These are phyloP conservation scores for Astrothelium subdiscretum DNA, from an alignment of 495 filamentous ascomycete genomes.

Conservation along the genomic window DNA sequence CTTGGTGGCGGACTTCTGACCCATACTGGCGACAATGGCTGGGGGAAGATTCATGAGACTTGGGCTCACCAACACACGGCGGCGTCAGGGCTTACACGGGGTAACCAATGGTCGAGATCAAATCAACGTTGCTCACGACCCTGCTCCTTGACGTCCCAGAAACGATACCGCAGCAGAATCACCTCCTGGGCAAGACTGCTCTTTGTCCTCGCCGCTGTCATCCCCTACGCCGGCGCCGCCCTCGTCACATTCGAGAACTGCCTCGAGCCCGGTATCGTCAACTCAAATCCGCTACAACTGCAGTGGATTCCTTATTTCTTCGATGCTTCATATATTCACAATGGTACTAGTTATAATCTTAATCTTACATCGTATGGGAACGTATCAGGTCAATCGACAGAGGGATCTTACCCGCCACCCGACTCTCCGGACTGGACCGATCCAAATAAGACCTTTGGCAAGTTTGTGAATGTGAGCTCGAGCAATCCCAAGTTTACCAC, in stretches of 20 bases:
- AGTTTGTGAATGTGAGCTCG: conserved; percentile 52
- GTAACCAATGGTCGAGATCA: neutral
- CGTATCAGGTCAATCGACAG: conserved; percentile 52
- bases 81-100: neutral
- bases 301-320: conserved; percentile 71
- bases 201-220: neutral
- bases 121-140: neutral
- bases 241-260: conserved; percentile 77
- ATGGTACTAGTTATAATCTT: conserved; percentile 50
- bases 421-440: conserved; percentile 42
- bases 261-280: conserved; percentile 46
- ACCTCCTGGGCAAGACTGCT: neutral
- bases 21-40: neutral
- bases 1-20: neutral
- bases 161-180: neutral
- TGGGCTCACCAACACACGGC: neutral
- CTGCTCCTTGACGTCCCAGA: neutral
- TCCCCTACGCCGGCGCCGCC: conserved; percentile 34
- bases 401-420: conserved; percentile 37
- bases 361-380: conserved; percentile 82
- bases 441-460: conserved; percentile 52
- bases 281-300: conserved; percentile 43
- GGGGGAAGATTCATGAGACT: neutral
- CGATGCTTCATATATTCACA: conserved; percentile 58
- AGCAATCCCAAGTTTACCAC: conserved; percentile 54